These are phyloP conservation scores for Tuber calosporum DNA, from an alignment of 495 filamentous ascomycete genomes.

Conservation along the genomic window DNA sequence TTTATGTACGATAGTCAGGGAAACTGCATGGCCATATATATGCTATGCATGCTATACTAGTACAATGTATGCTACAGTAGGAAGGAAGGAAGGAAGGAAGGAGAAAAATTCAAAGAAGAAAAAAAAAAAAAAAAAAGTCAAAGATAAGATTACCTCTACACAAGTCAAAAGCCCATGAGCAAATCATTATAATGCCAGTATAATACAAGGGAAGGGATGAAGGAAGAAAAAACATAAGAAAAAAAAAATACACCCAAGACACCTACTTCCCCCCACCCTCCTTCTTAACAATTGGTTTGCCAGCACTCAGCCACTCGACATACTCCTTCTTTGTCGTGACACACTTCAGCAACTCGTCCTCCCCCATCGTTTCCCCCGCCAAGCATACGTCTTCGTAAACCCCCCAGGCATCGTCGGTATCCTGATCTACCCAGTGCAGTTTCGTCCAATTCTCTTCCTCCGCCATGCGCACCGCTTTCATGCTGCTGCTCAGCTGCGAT, in stretches of 20 bases:
- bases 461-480: slow-evolving; percentile 51
- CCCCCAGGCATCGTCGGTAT: slow-evolving; percentile 57
- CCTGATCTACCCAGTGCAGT: slow-evolving; percentile 61
- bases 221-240: no score
- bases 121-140: not conserved
- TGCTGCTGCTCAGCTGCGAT: slow-evolving; percentile 47
- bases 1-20: not conserved
- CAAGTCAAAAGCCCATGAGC: not conserved
- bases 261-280: slow-evolving; percentile 8
- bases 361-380: slow-evolving; percentile 45
- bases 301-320: slow-evolving; percentile 39
- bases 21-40: not conserved
- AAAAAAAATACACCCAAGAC: no score
- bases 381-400: slow-evolving; percentile 58
- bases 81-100: not conserved
- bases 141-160: not conserved
- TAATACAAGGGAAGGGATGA: not conserved
- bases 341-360: slow-evolving; percentile 25
- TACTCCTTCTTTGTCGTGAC: slow-evolving; percentile 37
- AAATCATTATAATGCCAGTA: not conserved
- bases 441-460: slow-evolving; percentile 63
- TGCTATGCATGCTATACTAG: no score
- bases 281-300: slow-evolving; percentile 25
- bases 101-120: no score
- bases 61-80: not conserved